Percentiles rank a stretch among this genome's conserved stretches.
These are phyloP conservation scores for Plectosphaerella cucumerina DNA, from an alignment of 2,329 filamentous ascomycete species.

Conservation along the genomic window DNA sequence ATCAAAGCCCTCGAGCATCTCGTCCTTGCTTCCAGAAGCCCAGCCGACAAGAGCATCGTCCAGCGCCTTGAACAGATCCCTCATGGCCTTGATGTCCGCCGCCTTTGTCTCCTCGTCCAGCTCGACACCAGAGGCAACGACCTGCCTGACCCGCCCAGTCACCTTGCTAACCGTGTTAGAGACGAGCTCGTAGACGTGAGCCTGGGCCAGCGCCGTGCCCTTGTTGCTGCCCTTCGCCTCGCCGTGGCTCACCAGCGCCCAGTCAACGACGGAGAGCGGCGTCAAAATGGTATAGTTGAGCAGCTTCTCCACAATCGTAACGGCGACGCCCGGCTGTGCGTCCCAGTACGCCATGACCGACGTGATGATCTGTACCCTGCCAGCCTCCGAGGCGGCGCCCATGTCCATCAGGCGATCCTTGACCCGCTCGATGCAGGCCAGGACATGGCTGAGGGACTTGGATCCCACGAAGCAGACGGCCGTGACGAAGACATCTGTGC, in stretches of 20 bases:
- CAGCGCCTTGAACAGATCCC: conserved; percentile 74
- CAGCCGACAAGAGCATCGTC: conserved; percentile 73
- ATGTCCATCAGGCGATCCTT: conserved; percentile 83
- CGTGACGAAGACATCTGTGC: conserved; percentile 90
- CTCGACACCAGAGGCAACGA: conserved; percentile 58
- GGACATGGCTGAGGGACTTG: conserved; percentile 92
- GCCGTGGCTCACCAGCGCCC: conserved; percentile 65
- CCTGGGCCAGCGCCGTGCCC: conserved; percentile 64
- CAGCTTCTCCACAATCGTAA: conserved; percentile 92
- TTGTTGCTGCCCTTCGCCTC: conserved; percentile 49
- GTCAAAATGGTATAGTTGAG: conserved; percentile 95
- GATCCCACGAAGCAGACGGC: conserved; percentile 90
- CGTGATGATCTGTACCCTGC: conserved; percentile 82
- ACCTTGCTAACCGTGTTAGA: conserved; percentile 87
- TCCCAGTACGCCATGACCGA: conserved; percentile 92
- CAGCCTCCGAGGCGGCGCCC: conserved; percentile 68
- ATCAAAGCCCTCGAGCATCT: conserved; percentile 66
- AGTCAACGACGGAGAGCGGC: conserved; percentile 80
- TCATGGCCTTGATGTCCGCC: conserved; percentile 70
- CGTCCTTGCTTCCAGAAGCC: conserved; percentile 68
- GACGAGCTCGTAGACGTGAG: conserved; percentile 86
- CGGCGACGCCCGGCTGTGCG: conserved; percentile 84
- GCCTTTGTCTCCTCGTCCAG: conserved; percentile 61
- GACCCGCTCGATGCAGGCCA: conserved; percentile 92
- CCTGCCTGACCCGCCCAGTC: conserved; percentile 77